These are phyloP conservation scores for Trametes cinnabarina DNA, from an alignment of 768 basidiomycete species.

Conservation along the genomic window DNA sequence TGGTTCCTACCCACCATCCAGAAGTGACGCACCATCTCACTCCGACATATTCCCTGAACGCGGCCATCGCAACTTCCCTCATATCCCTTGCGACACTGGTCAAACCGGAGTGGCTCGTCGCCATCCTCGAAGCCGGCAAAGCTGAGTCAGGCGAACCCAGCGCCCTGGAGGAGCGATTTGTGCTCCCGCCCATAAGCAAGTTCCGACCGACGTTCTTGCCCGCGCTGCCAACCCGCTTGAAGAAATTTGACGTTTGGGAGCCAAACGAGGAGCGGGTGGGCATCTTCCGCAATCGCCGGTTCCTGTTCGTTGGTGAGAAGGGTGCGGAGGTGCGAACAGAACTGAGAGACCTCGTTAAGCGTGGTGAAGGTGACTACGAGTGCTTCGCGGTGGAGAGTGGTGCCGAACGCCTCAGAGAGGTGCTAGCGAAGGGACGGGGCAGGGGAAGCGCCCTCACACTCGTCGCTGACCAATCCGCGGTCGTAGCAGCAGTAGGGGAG, in stretches of 20 bases:
- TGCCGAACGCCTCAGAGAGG: constrained; percentile 47
- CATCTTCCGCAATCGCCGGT: constrained; percentile 52
- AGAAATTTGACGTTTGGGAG: constrained; percentile 59
- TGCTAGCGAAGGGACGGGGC: constrained; percentile 50
- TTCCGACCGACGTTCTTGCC: constrained; percentile 59
- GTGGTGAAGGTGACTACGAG: constrained; percentile 63
- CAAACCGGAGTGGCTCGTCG: constrained; percentile 64
- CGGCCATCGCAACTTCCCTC: constrained; percentile 55
- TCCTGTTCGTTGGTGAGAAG: constrained; percentile 60
- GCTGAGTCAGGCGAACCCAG: constrained; percentile 26
- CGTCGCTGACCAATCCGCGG: constrained; percentile 47
- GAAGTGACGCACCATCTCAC: constrained; percentile 66
- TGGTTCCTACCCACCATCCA: constrained; percentile 43
- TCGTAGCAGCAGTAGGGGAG: constrained; percentile 50
- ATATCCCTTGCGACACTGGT: constrained; percentile 58
- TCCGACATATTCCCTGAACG: constrained; percentile 46
- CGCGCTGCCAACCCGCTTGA: constrained; percentile 45
- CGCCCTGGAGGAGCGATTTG: constrained; percentile 49
- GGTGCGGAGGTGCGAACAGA: constrained; percentile 47
- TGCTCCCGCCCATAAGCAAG: constrained; percentile 50
- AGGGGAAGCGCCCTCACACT: constrained; percentile 46
- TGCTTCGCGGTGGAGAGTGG: constrained; percentile 54
- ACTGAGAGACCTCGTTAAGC: constrained; percentile 51
- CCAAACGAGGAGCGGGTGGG: constrained; percentile 61
- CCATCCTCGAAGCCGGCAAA: constrained; percentile 53